Evolutionary conservation across 2,329 filamentous ascomycete species (phyloP), one percentile per base, ranked within the genome.

Genomic region (Aspergillus sp.): DNA sequence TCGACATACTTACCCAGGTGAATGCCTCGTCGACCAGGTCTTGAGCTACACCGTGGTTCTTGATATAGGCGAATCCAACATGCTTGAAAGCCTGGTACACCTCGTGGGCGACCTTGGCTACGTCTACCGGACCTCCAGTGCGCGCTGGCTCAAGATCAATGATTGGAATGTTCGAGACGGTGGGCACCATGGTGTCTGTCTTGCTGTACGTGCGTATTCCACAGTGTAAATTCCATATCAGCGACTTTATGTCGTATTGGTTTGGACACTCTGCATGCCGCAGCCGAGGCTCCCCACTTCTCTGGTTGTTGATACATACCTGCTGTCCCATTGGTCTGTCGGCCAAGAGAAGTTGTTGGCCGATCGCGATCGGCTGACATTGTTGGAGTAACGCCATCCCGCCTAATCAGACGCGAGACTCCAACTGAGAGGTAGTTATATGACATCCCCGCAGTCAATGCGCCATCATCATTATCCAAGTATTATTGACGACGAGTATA

Each of bases 71-170:
- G 9, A 56, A 56, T 2, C 54, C 54, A 13, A 51, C 47, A 40
- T 46, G 7, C 6, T 56, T 51, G 30, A 56, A 56, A 3, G 54
- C 54, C 19, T 51, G 47, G n/a, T 56, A 51, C 22, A 56, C 24
- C 15, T 56, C 41, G 17, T 56, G 27, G 8, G 53, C 53, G 27
- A 56, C 33, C 13, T 46, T 37, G 15, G 39, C 30, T 3, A 44
- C 9, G 1, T 27, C 47, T 15, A 46, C 27, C 1, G 47, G 47
- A 1, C 41, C 11, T 27, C 54, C 33, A n/a, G 17, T 39, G 13
- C 40, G 40, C 19, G 54, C 34, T 9, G 30, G 22, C 42, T 51
- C 54, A 2, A 56, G 33, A n/a, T 56, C 47, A 4, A 56, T 56
- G 15, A 56, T 51, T 19, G 54, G 54, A 3, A 56, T 56, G 11